Conservation (phyloP, 352 stramenopile species). For the Pythium coloratum region DNA sequence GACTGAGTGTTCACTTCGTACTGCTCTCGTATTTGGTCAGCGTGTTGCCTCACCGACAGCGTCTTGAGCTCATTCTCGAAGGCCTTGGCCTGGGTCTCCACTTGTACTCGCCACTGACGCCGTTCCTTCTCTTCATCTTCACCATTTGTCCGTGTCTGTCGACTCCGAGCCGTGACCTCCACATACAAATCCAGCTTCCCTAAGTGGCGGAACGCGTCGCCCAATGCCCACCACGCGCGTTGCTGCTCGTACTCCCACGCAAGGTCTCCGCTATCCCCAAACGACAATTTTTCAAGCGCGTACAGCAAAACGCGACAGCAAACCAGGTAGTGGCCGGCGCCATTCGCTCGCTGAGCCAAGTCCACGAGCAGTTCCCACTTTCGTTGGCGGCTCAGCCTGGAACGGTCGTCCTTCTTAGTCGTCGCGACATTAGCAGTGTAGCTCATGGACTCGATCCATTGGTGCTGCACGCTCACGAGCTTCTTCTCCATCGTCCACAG, state of each 20-base stretch:
- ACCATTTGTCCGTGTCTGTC: neutral
- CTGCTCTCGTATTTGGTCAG: constrained; percentile 32
- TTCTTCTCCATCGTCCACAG: constrained; percentile 51
- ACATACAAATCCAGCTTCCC: constrained; percentile 55
- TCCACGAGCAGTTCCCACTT: constrained; percentile 61
- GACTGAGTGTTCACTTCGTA: neutral
- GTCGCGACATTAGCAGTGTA: neutral
- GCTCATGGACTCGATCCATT: neutral
- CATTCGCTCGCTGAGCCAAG: constrained; percentile 41
- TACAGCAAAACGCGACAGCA: constrained; percentile 44
- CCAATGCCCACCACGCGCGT: constrained; percentile 52
- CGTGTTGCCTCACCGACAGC: constrained; percentile 24
- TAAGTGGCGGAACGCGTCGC: constrained; percentile 63
- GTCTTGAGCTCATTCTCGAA: constrained; percentile 35
- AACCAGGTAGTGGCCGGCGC: constrained; percentile 59
- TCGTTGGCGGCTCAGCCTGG: constrained; percentile 4
- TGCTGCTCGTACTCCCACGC: constrained; percentile 19
- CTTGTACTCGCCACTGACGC: constrained; percentile 22
- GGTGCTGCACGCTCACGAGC: neutral
- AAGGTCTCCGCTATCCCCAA: neutral
- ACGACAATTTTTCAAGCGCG: constrained; percentile 34
- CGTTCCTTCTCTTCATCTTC: constrained; percentile 7
- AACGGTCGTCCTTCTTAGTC: neutral
- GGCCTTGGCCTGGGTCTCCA: constrained; percentile 19
- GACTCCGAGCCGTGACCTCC: constrained; percentile 35